Base-by-base conservation (phyloP, 768 basidiomycete species). In the Lyophyllum shimeji region DNA sequence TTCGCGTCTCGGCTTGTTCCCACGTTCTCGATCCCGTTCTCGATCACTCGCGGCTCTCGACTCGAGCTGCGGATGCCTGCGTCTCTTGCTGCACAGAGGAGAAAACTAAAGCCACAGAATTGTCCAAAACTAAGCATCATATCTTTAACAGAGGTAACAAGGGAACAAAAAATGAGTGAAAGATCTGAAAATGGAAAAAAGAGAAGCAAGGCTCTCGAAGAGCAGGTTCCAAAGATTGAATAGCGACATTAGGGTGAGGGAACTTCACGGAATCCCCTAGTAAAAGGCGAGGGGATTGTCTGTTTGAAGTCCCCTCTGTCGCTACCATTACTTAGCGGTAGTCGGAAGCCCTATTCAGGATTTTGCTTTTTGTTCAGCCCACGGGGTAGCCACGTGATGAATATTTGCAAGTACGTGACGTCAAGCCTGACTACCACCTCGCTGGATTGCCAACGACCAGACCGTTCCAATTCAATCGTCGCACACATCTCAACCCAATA, bases 231-330 rank as follows among this genome's bases (percentile, higher is more conserved):
- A 76, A 76, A 76, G 73, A 76, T 76, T 76, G 63, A 48, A 62
- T 60, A 54, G 73, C 74, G 74, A 70, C 74, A 74, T 76, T 70
- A n/a, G 25, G 55, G 68, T 40, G 66, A 64, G 69, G 69, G 68
- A 74, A 68, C 74, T 70, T 65, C 75, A 78, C 76, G 77, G 77
- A 77, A 77, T 77, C 75, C 76, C 76, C 76, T 79, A 79, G 76
- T 78, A 78, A 79, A 79, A 77, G 78, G 76, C 76, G 76, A 79
- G 76, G 77, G 77, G 76, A 78, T 79, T 77, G 76, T 77, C 67
- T 75, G 69, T 62, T 79, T 77, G 76, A 76, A 68, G 73, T 64
- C 75, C 68, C 69, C 71, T 62, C 76, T 74, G 74, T 69, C 73
- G 75, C 75, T 66, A 56, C 57, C 54, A 18, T 1, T 15, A 1